A percentile compares a stretch with the other conserved stretches of the same genome.
Evolutionary conservation across 257 asterid species (phyloP).

Genomic region (Przewalskia tangutica): DNA sequence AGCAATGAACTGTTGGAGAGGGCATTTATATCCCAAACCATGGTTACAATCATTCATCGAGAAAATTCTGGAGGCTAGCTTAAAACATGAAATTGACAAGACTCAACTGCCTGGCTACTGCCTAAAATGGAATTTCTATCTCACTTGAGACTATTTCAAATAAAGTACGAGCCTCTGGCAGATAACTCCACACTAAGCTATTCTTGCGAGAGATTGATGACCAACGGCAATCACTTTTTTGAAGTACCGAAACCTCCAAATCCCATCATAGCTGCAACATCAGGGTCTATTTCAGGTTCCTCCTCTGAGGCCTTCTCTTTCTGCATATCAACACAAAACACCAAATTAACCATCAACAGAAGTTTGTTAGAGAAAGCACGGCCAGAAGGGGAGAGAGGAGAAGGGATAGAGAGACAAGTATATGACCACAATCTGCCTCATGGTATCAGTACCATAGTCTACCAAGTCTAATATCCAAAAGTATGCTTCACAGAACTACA

Average conservation of each 20-base stretch:
- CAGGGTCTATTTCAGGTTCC: slow-evolving; percentile 87
- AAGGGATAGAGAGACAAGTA: not conserved
- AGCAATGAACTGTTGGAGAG: not conserved
- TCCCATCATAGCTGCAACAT: slow-evolving; percentile 95
- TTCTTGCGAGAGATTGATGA: not conserved
- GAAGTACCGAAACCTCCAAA: slow-evolving; percentile 87
- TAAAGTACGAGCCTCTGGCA: not conserved
- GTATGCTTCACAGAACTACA: not conserved
- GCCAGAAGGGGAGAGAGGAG: not conserved
- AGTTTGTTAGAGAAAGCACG: not conserved
- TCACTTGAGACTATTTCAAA: not conserved
- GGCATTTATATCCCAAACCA: not conserved
- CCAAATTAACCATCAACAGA: not conserved
- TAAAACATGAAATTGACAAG: not conserved
- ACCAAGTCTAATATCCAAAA: not conserved
- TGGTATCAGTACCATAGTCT: not conserved
- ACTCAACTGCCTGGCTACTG: not conserved
- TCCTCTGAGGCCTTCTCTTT: slow-evolving; percentile 78
- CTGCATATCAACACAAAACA: slow-evolving; percentile 27
- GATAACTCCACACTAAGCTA: not conserved
- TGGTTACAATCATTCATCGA: not conserved
- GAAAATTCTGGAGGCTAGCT: not conserved
- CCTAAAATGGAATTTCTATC: not conserved
- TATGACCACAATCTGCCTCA: not conserved
- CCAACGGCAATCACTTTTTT: slow-evolving; percentile 42